Conservation (phyloP, 257 asterid species). For the Datura wrightii region DNA sequence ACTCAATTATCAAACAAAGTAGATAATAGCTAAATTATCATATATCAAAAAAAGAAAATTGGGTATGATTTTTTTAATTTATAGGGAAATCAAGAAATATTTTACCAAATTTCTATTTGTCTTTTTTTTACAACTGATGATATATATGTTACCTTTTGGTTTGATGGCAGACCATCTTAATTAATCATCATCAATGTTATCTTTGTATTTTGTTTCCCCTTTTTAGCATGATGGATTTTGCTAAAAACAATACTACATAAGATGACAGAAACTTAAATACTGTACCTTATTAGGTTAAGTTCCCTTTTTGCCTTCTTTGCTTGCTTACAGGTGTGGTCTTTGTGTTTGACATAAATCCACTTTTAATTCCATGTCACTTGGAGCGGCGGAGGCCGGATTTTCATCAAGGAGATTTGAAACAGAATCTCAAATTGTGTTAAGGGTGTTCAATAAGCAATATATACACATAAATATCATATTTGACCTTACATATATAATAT, state of each 20-base stretch:
- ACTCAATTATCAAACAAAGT: too few relatives aligned
- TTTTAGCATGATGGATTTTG: neutral
- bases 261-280: neutral
- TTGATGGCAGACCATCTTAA: constrained; percentile 40
- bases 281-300: constrained; percentile 19
- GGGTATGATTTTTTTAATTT: too few relatives aligned
- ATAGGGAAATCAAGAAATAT: neutral
- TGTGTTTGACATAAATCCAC: constrained; percentile 2
- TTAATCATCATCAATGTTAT: neutral
- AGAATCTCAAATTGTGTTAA: too few relatives aligned
- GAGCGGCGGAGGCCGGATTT: too few relatives aligned
- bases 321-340: neutral
- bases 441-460: too few relatives aligned
- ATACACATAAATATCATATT: too few relatives aligned
- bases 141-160: constrained; percentile 5
- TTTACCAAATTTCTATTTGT: constrained; percentile 27
- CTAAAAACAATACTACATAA: neutral
- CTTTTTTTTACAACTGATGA: neutral
- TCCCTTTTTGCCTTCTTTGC: neutral
- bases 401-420: too few relatives aligned
- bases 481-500: too few relatives aligned
- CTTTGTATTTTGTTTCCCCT: neutral
- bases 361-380: constrained; percentile 5
- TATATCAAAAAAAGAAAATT: too few relatives aligned
- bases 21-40: too few relatives aligned